These are phyloP conservation scores for Aspergillus sclerotiicarbonarius DNA, from an alignment of 495 filamentous ascomycete species.

Conservation along the genomic window DNA sequence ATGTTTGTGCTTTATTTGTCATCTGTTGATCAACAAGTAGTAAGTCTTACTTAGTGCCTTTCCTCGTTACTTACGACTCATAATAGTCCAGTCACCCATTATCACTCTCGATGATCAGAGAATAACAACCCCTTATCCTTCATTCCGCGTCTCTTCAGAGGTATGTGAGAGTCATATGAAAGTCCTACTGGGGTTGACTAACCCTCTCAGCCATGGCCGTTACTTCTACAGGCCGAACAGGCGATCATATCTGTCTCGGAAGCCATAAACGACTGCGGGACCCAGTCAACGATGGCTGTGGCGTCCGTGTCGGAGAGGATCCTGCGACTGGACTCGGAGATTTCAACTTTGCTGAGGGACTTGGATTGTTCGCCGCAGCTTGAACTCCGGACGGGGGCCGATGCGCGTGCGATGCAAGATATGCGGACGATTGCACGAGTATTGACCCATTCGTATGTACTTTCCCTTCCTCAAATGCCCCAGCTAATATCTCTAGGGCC, in stretches of 20 bases:
- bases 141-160: neutral
- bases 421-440: neutral
- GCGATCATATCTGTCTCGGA: neutral
- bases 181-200: neutral
- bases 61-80: neutral
- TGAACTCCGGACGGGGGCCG: too few relatives aligned
- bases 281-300: neutral
- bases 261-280: neutral
- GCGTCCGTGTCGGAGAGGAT: neutral
- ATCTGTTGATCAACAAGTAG: neutral
- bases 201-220: conserved; percentile 4
- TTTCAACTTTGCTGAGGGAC: neutral
- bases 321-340: neutral
- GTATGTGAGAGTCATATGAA: neutral
- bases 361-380: neutral
- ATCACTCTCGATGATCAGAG: conserved; percentile 41
- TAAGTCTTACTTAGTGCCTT: neutral
- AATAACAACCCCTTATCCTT: conserved; percentile 44
- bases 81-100: conserved; percentile 29
- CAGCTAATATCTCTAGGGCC: conserved; percentile 2
- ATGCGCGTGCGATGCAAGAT: too few relatives aligned
- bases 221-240: neutral
- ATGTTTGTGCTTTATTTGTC: neutral
- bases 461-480: neutral
- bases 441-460: neutral